Evolutionary conservation across 2,329 filamentous ascomycete species (phyloP).

Genomic region (Triangularia verruculosa): DNA sequence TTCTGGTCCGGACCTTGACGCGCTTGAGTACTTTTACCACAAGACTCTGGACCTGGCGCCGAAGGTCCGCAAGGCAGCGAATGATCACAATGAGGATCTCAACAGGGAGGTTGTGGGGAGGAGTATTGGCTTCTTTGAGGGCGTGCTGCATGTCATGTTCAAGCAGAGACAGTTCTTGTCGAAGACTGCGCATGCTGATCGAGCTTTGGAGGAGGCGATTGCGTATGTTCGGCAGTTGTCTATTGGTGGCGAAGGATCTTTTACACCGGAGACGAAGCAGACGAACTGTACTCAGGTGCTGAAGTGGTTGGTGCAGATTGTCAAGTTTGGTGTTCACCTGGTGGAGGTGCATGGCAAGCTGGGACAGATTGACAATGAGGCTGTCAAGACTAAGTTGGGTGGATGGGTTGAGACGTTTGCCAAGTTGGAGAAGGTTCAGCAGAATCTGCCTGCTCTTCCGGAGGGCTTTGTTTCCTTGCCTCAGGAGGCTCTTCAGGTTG

Average conservation of each 20-base stretch:
- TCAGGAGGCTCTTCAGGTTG: constrained; percentile 34
- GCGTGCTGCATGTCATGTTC: constrained; percentile 66
- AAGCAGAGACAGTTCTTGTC: constrained; percentile 56
- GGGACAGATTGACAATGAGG: constrained; percentile 49
- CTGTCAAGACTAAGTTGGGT: constrained; percentile 45
- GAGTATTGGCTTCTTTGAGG: constrained; percentile 83
- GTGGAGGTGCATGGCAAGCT: constrained; percentile 66
- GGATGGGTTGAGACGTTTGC: constrained; percentile 50
- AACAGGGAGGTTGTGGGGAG: constrained; percentile 75
- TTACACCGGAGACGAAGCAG: constrained; percentile 19
- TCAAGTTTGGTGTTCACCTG: constrained; percentile 60
- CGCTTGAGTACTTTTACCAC: constrained; percentile 72
- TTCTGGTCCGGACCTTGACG: constrained; percentile 31
- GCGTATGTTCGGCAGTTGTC: constrained; percentile 38
- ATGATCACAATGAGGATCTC: constrained; percentile 80
- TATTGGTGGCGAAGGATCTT: constrained; percentile 21
- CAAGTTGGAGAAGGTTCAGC: constrained; percentile 41
- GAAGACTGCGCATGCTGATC: constrained; percentile 37
- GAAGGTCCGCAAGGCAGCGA: constrained; percentile 61
- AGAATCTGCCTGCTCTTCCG: constrained; percentile 49
- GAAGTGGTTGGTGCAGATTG: constrained; percentile 66
- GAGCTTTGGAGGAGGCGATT: constrained; percentile 39
- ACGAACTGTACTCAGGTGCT: constrained; percentile 33
- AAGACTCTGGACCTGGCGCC: constrained; percentile 72
- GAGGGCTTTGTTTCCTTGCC: constrained; percentile 44